Evolutionary conservation across 257 asterid genomes (phyloP).

Genomic region (Solanum chiquidenum): DNA sequence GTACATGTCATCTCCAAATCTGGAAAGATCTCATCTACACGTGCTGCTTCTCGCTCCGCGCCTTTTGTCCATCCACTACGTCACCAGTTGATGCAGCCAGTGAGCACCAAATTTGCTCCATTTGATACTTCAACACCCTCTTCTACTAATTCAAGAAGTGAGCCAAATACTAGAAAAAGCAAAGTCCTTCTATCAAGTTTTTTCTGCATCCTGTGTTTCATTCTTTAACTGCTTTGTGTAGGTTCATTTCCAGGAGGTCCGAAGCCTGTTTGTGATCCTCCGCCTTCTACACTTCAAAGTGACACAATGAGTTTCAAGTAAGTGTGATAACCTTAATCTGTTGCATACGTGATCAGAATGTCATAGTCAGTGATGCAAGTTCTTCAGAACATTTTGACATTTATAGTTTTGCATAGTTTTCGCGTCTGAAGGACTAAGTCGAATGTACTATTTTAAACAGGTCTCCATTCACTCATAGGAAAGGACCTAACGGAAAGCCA

Average conservation of each 20-base stretch:
- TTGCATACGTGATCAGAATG: not conserved
- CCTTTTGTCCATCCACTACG: slow-evolving; percentile 66
- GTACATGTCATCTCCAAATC: slow-evolving; percentile 58
- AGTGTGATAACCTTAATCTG: not conserved
- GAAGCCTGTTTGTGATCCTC: not conserved
- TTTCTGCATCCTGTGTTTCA: not conserved
- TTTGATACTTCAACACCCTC: slow-evolving; percentile 14
- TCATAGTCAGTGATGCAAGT: not conserved
- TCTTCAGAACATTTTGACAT: not conserved
- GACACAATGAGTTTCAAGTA: not conserved
- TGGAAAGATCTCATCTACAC: slow-evolving; percentile 68
- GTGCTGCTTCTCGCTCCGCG: slow-evolving; percentile 62
- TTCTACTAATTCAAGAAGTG: slow-evolving; percentile 4
- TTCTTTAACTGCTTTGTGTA: not conserved
- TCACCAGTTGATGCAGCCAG: slow-evolving; percentile 45
- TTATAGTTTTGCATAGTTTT: not conserved
- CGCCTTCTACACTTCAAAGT: not conserved
- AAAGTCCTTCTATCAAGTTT: not conserved
- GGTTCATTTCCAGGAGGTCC: not conserved
- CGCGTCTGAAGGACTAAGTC: not conserved
- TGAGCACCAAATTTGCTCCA: slow-evolving; percentile 20
- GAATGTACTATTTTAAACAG: slow-evolving; percentile 23
- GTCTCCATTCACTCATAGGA: slow-evolving; percentile 76
- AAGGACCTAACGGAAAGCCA: slow-evolving; percentile 63
- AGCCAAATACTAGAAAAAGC: slow-evolving; percentile 6